Conservation (phyloP, 2,329 filamentous ascomycete genomes). For the Xylaria sp. region DNA sequence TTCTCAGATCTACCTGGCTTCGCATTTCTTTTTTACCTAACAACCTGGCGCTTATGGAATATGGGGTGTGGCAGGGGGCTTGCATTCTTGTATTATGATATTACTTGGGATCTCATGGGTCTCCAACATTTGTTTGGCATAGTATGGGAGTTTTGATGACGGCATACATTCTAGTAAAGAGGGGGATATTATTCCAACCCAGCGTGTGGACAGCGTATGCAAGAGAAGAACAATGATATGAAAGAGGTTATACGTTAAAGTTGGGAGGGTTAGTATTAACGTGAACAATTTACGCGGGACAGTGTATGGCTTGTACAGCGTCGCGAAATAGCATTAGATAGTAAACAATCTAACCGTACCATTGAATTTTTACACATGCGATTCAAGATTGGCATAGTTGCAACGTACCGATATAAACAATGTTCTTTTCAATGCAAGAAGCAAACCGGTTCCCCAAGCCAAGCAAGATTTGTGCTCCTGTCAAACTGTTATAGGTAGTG, state of each 20-base stretch:
- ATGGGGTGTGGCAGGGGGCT: constrained; percentile 9
- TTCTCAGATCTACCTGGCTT: background rate
- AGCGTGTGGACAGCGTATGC: background rate
- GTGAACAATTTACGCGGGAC: background rate
- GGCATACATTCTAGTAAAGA: constrained; percentile 19
- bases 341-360: constrained; percentile 15
- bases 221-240: background rate
- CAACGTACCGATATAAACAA: background rate
- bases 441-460: too few species aligned
- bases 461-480: too few species aligned
- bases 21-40: background rate
- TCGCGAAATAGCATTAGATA: constrained; percentile 28
- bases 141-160: constrained; percentile 29
- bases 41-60: constrained; percentile 27
- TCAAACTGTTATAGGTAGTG: too few species aligned
- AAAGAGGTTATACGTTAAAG: background rate
- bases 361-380: background rate
- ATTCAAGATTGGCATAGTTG: background rate
- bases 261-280: background rate
- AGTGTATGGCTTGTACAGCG: constrained; percentile 3
- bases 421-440: background rate
- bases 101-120: constrained; percentile 7
- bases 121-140: constrained; percentile 27
- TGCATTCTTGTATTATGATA: constrained; percentile 36
- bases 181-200: background rate